Evolutionary conservation across 176 grass and related monocot species (phyloP).

Genomic region (Oryza punctata): DNA sequence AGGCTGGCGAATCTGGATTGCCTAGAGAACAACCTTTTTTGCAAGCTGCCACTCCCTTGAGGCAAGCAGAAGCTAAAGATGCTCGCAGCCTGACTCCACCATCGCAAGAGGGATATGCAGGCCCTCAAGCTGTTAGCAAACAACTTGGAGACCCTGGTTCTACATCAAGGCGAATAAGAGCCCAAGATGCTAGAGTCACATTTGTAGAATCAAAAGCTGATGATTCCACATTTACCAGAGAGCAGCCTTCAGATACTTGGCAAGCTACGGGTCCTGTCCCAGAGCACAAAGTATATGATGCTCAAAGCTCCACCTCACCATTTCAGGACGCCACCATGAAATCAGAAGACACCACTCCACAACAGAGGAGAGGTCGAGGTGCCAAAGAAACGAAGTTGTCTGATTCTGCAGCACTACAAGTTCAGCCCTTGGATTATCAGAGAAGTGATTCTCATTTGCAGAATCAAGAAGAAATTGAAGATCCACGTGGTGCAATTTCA

Average conservation of each 20-base stretch:
- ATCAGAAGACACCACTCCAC: neutral
- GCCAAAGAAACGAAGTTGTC: neutral
- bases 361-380: neutral
- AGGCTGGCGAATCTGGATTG: neutral
- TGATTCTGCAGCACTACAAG: conserved; percentile 10
- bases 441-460: neutral
- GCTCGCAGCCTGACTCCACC: neutral
- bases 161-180: neutral
- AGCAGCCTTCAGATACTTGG: neutral
- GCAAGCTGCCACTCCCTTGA: neutral
- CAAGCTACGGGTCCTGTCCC: neutral
- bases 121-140: neutral
- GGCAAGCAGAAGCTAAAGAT: conserved; percentile 22
- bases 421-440: conserved; percentile 13
- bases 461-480: conserved; percentile 33
- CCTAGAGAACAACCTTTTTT: conserved; percentile 3
- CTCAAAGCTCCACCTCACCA: neutral
- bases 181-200: neutral
- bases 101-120: conserved; percentile 30
- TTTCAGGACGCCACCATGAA: neutral
- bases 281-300: neutral
- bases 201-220: neutral
- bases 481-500: neutral
- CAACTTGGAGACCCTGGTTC: neutral
- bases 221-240: neutral